Percentiles rank a stretch among this genome's conserved stretches.
These are phyloP conservation scores for Myxozyma vanderwaltii DNA, from an alignment of 805 yeast genomes.

Conservation along the genomic window DNA sequence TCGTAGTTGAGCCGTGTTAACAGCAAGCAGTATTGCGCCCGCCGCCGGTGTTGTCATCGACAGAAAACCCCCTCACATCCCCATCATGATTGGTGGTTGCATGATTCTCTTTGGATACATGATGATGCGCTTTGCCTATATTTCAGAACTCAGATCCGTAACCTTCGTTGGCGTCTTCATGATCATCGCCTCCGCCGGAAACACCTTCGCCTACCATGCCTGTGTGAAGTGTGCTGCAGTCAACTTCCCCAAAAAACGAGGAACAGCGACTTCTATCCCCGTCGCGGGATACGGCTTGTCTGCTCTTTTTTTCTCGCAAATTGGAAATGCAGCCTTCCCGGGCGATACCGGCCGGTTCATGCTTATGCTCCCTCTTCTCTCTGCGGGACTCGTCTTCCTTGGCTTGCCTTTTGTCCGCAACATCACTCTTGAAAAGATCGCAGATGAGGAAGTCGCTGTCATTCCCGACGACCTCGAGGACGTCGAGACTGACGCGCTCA, in stretches of 20 bases:
- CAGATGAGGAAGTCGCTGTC: constrained; percentile 22
- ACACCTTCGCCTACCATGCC: constrained; percentile 65
- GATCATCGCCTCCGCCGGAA: constrained; percentile 65
- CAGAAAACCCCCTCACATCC: constrained; percentile 56
- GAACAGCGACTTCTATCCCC: constrained; percentile 75
- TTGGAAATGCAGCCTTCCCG: constrained; percentile 56
- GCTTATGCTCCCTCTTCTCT: constrained; percentile 33
- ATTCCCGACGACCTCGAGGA: constrained; percentile 16
- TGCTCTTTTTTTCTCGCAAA: constrained; percentile 65
- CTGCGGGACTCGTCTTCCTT: constrained; percentile 33
- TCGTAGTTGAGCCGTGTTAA: too few species aligned
- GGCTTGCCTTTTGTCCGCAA: constrained; percentile 34
- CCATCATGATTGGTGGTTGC: constrained; percentile 49
- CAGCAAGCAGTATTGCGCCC: constrained; percentile 54
- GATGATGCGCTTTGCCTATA: constrained; percentile 56
- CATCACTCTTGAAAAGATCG: constrained; percentile 24
- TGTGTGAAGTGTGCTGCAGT: constrained; percentile 74
- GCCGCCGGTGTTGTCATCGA: constrained; percentile 69
- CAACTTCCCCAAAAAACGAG: constrained; percentile 65
- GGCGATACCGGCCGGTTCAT: constrained; percentile 59
- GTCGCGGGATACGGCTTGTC: constrained; percentile 74
- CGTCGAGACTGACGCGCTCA: constrained; percentile 30
- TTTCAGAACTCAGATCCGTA: constrained; percentile 42
- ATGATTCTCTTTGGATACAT: constrained; percentile 58
- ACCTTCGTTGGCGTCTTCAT: constrained; percentile 51